Conservation (phyloP, 2,329 filamentous ascomycete species). For the Xylaria sp. region DNA sequence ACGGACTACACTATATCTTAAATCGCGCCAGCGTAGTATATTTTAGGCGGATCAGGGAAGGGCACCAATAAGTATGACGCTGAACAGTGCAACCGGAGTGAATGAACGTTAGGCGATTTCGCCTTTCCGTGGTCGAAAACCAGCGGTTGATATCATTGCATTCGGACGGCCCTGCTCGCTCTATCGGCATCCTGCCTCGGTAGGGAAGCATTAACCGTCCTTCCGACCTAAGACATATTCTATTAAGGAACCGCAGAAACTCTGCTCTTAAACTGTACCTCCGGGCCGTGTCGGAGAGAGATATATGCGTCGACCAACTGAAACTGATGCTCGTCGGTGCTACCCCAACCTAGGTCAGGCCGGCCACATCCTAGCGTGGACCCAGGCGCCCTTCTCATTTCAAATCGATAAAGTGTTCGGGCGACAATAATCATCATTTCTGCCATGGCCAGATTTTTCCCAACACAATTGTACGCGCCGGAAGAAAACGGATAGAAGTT, state of each 20-base stretch:
- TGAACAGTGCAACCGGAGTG: too few relatives aligned
- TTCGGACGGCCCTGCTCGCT: too few relatives aligned
- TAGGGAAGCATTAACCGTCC: too few relatives aligned
- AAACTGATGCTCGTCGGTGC: constrained; percentile 26
- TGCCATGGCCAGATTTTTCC: constrained; percentile 33
- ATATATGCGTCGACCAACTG: constrained; percentile 36
- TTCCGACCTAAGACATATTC: too few relatives aligned
- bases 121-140: too few relatives aligned
- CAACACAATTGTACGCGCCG: constrained; percentile 29
- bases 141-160: too few relatives aligned
- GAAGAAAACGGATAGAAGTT: constrained; percentile 31
- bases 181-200: too few relatives aligned
- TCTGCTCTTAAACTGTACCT: constrained; percentile 35
- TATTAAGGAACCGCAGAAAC: neutral
- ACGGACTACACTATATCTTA: too few relatives aligned
- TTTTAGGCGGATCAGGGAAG: too few relatives aligned
- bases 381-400: constrained; percentile 32
- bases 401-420: constrained; percentile 31
- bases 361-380: constrained; percentile 31
- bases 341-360: constrained; percentile 26
- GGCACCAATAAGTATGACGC: too few relatives aligned
- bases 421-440: constrained; percentile 35
- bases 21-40: too few relatives aligned
- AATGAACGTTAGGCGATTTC: too few relatives aligned
- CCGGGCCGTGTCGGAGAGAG: constrained; percentile 32